These are phyloP conservation scores for Rachicladosporium sp. DNA, from an alignment of 2,329 filamentous ascomycete genomes.

Conservation along the genomic window DNA sequence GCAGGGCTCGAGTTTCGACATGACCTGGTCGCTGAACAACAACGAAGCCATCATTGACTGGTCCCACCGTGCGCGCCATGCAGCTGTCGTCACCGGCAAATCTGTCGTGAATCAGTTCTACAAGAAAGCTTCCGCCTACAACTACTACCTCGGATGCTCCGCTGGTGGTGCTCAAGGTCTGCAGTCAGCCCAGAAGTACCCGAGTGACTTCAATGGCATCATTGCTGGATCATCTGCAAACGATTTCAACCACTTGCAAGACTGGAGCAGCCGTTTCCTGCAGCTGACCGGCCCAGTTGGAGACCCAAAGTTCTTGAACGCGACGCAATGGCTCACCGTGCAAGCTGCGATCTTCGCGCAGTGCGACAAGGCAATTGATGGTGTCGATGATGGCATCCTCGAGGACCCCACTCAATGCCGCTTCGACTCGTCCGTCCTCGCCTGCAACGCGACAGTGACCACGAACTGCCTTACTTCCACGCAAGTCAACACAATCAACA, in stretches of 20 bases:
- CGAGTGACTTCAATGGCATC: conserved; percentile 37
- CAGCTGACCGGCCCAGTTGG: conserved; percentile 28
- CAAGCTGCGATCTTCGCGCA: conserved; percentile 34
- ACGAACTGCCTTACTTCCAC: conserved; percentile 31
- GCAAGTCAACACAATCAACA: conserved; percentile 33
- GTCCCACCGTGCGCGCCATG: conserved; percentile 21
- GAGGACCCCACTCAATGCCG: conserved; percentile 34
- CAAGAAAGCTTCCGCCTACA: conserved; percentile 25
- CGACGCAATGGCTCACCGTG: conserved; percentile 30
- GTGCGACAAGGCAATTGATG: conserved; percentile 39
- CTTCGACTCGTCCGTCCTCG: conserved; percentile 21
- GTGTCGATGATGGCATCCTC: conserved; percentile 36
- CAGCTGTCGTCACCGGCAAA: conserved; percentile 21
- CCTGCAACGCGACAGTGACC: conserved; percentile 26
- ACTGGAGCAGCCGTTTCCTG: conserved; percentile 34
- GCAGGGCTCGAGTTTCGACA: conserved; percentile 18
- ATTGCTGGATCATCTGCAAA: conserved; percentile 33
- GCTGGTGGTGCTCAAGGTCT: conserved; percentile 37
- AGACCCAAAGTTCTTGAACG: conserved; percentile 29
- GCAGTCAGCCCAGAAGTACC: conserved; percentile 33
- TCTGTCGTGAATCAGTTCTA: conserved; percentile 27
- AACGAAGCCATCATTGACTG: conserved; percentile 22
- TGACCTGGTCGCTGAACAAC: conserved; percentile 16
- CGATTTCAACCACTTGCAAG: conserved; percentile 32
- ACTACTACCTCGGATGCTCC: conserved; percentile 38